Conservation (phyloP, 441 rosid genomes). For the Erysimum pusillum region DNA sequence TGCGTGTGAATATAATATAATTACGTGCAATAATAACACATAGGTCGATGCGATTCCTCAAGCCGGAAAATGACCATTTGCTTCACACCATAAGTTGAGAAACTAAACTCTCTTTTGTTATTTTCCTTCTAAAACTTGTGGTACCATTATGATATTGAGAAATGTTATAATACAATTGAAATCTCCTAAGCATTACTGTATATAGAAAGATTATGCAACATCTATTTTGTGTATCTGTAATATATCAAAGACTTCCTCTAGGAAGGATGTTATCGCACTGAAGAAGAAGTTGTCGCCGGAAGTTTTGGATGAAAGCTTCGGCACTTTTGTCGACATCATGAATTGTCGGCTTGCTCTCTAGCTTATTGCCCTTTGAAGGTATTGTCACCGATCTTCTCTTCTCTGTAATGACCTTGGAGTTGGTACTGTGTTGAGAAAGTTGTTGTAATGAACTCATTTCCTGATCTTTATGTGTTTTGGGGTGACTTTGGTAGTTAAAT, state of each 20-base stretch:
- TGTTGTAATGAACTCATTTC: slow-evolving; percentile 40
- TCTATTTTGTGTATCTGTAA: background rate
- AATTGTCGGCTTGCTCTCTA: slow-evolving; percentile 33
- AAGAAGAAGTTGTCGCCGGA: slow-evolving; percentile 72
- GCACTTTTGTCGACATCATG: slow-evolving; percentile 75
- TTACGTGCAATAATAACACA: slow-evolving; percentile 31
- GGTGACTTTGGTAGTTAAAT: slow-evolving; percentile 17
- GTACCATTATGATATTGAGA: background rate
- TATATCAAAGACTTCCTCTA: slow-evolving; percentile 26
- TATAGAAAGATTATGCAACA: background rate
- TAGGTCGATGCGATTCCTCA: slow-evolving; percentile 30
- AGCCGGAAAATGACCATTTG: slow-evolving; percentile 33
- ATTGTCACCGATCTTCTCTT: slow-evolving; percentile 32
- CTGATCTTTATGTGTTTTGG: background rate
- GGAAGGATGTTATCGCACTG: slow-evolving; percentile 49
- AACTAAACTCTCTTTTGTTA: slow-evolving; percentile 19
- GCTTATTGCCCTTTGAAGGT: slow-evolving; percentile 10
- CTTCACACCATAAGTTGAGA: background rate
- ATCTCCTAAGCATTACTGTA: background rate
- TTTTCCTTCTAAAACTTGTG: slow-evolving; percentile 23
- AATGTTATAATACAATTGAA: slow-evolving; percentile 23
- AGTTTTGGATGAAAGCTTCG: slow-evolving; percentile 83
- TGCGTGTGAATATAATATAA: slow-evolving; percentile 14
- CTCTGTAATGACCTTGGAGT: slow-evolving; percentile 36
- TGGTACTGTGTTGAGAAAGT: slow-evolving; percentile 21